Base-by-base conservation (phyloP, 1,284 basidiomycete species). In the Hypsizygus ulmarius region DNA sequence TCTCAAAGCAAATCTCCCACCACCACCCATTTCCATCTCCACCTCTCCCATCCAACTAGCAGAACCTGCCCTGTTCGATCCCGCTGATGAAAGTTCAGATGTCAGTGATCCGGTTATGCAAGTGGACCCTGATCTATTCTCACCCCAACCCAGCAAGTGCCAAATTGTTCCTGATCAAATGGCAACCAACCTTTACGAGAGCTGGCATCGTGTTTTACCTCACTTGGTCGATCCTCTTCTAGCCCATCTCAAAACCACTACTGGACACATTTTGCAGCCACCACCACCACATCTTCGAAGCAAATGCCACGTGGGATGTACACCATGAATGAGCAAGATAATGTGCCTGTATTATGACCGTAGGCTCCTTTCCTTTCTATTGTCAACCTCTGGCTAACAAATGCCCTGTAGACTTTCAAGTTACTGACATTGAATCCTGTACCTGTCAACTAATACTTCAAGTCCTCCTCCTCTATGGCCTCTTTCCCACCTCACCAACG, bases 401-500 rank as follows among this genome's bases (percentile, higher is more conserved):
- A 5, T 16, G 7, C 18, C 11, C 11, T 39, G 15, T 28, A 59
- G 59, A 56, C 41, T 59, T 58, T 39, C 40, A 50, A 45, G 49
- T 30, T 2, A 27, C 55, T 3, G 33, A 45, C 16, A 43, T 57
- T 16, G 6, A 14, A 2, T 21, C 38, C 6, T 59, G 58, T 36
- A n/a, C 18, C 12, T 61, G 59, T 19, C 42, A 54, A 32, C 37
- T 11, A 16, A 35, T 47, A 12, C 29, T 44, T 1, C 52, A 58
- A 28, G 41, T 52, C 8, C 53, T 62, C 4, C 43, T 59, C 5
- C 14, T 8, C 5, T 29, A 55, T 44, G 55, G 59, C 9, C 36
- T 59, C 8, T 62, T 62, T 39, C 61, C 59, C 14, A 58, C 55
- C 6, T 43, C 58, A 15, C 58, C 61, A 4, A 46, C 40, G 5